Conservation (phyloP, 257 asterid species). For the Schizonepeta tenuifolia region DNA sequence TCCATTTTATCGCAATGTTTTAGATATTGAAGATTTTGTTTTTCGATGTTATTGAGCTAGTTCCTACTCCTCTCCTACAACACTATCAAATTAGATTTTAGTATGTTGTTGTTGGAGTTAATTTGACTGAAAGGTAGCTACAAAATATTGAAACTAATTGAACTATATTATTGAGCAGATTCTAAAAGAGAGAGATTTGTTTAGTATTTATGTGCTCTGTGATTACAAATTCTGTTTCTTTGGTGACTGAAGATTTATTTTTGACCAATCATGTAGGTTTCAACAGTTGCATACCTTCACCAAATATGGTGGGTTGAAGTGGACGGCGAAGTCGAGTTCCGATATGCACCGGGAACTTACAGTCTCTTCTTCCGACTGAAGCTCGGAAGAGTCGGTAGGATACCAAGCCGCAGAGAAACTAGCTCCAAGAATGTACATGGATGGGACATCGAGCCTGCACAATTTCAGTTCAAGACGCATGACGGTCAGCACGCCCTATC, state of each 20-base stretch:
- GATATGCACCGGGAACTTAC: constrained; percentile 64
- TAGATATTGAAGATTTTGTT: no score
- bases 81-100: no score
- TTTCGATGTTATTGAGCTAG: no score
- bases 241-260: background rate
- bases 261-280: constrained; percentile 46
- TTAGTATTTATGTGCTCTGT: background rate
- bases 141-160: no score
- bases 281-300: constrained; percentile 75
- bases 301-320: constrained; percentile 94
- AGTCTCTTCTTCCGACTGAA: constrained; percentile 75
- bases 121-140: no score
- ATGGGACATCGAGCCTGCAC: constrained; percentile 76
- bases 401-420: constrained; percentile 47
- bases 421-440: constrained; percentile 65
- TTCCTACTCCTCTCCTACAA: no score
- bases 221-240: background rate
- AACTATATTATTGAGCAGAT: no score
- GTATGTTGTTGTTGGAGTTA: no score
- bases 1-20: no score
- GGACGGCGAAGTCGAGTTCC: constrained; percentile 70
- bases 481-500: constrained; percentile 60
- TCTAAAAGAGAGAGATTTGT: no score
- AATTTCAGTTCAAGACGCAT: constrained; percentile 56
- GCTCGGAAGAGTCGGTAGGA: constrained; percentile 60